These are phyloP conservation scores for Brassica incana DNA, from an alignment of 345 rosid genomes.

Conservation along the genomic window DNA sequence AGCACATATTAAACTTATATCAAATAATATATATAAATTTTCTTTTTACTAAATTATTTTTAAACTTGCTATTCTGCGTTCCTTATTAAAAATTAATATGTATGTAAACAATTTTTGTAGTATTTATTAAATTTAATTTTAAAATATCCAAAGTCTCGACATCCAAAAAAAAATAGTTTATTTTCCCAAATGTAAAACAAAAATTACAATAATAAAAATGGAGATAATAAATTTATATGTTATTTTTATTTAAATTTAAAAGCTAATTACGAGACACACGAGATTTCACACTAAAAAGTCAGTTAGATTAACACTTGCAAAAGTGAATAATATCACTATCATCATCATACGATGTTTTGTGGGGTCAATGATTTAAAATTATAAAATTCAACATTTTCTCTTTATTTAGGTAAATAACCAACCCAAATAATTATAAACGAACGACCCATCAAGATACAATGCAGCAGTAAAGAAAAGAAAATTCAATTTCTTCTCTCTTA, in stretches of 20 bases:
- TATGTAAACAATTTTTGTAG: too few species aligned
- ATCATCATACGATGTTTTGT: constrained; percentile 22
- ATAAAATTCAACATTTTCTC: neutral
- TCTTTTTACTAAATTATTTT: too few species aligned
- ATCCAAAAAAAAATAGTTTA: neutral
- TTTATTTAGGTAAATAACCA: neutral
- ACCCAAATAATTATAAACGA: neutral
- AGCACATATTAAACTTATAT: too few species aligned
- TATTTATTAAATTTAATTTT: too few species aligned
- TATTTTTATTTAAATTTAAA: too few species aligned
- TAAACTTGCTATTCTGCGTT: neutral
- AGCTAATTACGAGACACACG: neutral
- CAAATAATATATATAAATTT: too few species aligned
- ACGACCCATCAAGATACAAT: neutral
- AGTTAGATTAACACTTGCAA: neutral
- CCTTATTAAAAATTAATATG: neutral
- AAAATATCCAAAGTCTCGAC: neutral
- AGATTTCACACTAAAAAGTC: neutral
- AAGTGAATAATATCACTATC: constrained; percentile 12
- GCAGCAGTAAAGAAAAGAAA: constrained; percentile 7
- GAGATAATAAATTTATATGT: too few species aligned
- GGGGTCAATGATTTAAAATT: neutral
- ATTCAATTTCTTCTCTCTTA: neutral
- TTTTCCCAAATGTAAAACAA: neutral
- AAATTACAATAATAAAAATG: too few species aligned